Base-by-base conservation (phyloP, 805 yeast genomes). In the Wickerhamiella kazuoi region DNA sequence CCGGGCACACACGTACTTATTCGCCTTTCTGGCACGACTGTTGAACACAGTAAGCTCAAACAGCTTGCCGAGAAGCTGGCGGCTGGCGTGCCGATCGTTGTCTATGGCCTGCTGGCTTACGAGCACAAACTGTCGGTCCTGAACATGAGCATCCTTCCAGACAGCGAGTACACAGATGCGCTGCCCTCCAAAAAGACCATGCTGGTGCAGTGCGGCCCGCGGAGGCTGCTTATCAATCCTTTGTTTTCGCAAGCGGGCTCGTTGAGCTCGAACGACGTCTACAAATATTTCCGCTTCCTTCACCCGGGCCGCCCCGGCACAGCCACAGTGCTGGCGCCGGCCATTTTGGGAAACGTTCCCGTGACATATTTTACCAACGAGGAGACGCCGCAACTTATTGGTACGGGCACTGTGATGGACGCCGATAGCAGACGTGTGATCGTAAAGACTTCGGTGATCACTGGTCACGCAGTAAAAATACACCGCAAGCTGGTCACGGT, bases 391-490 rank as follows among this genome's bases (percentile, higher is more conserved):
- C 73, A 71, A 23, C 68, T 93, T 34, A 65, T 87, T 21, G 98
- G 94, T 3, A 79, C 80, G 46, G 99, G 99, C 33, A 73, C 94
- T 0, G 80, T 84, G 65, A 67, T 79, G 51, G 82, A 82, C 55
- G 71, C 86, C 34, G 95, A 90, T 59, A 81, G 79, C 52, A 69
- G 77, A 13, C 72, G 97, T 58, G 69, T 87, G 20, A 55, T 86
- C 40, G 94, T 93, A 24, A 84, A 87, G 68, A 72, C 97, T 56
- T 76, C 78, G 3, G 74, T 90, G 4, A 63, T 90, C 40, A 90
- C 97, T 0, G 98, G 98, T 41, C 84, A 83, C 49, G 94, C 96
- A 34, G 76, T 84, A 60, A 90, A 86, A 66, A 86, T 90, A 51
- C 96, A 93, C 67, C 87, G 82, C 63, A 73, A 69, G 44, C 80